Base-by-base conservation (phyloP, 1,284 basidiomycete species). In the Cryptococcus sp. region DNA sequence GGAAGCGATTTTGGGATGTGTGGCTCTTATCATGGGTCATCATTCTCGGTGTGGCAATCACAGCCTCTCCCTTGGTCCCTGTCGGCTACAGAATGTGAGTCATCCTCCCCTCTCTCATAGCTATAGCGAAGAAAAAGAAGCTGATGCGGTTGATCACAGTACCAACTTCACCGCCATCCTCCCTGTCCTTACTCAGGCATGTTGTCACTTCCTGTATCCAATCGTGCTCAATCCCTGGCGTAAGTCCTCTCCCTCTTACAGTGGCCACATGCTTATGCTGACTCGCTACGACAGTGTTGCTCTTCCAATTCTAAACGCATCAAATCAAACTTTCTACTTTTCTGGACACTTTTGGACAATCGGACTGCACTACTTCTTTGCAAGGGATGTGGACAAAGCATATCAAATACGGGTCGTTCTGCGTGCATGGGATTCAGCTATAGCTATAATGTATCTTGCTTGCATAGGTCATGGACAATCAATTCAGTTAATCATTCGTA, bases 1-100 rank as follows among this genome's bases (percentile, higher is more conserved):
- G 87, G 70, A 85, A 87, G 65, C 84, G 88, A 19, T 89, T 89
- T 79, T 85, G 87, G 67, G 67, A 68, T 39, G 60, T 72, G 44
- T 72, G 70, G 70, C 58, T 72, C 59, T 37, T 72, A 4, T 70
- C 68, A 26, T 72, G 70, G 70, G 53, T 70, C 46, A 66, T 70
- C 52, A 72, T 72, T 20, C 52, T 69, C 26, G 68, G 61, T 29
- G 67, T 70, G 19, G 68, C 63, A 19, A 52, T 74, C 51, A 69
- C 72, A 69, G 72, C 72, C 8, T 70, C 67, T 16, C 62, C 68
- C 13, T 46, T 69, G 25, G 63, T 70, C 4, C 72, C 72, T 2
- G 41, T 59, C 23, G 72, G 68, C 15, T 74, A 72, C 59, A 62
- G 70, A 57, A 74, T 74, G 68, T 70, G 49, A 58, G 68, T 63